Evolutionary conservation across 495 filamentous ascomycete genomes (phyloP).

Genomic region (Neurospora discreta): DNA sequence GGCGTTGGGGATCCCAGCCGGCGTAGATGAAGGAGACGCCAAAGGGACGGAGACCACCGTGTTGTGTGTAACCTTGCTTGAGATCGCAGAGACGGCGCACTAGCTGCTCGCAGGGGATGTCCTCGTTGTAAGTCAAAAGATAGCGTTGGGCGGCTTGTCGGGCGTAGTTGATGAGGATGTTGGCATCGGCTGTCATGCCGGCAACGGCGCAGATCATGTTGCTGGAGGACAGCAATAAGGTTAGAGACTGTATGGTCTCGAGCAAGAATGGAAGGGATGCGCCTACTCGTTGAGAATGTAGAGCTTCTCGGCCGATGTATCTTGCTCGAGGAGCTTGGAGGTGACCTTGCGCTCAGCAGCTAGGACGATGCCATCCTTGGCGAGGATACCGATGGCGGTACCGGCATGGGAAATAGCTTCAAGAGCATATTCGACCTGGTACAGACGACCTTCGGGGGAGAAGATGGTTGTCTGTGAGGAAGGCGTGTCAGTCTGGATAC

Average conservation of each 20-base stretch:
- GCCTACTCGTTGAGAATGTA: slow-evolving; percentile 96
- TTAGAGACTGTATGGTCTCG: neutral
- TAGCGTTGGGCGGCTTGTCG: slow-evolving; percentile 93
- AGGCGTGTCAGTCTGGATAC: slow-evolving; percentile 28
- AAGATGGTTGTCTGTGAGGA: slow-evolving; percentile 87
- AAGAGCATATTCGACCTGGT: slow-evolving; percentile 98
- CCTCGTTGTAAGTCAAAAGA: slow-evolving; percentile 98
- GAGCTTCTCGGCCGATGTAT: slow-evolving; percentile 98
- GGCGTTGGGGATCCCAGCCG: slow-evolving; percentile 84
- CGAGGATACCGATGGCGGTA: slow-evolving; percentile 90
- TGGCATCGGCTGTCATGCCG: slow-evolving; percentile 98
- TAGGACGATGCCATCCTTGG: slow-evolving; percentile 95
- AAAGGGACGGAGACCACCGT: slow-evolving; percentile 93
- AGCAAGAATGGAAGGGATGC: neutral
- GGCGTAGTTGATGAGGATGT: slow-evolving; percentile 99
- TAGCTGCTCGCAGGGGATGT: slow-evolving; percentile 98
- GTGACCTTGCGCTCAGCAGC: slow-evolving; percentile 99
- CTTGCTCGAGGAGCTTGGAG: slow-evolving; percentile 97
- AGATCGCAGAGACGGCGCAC: slow-evolving; percentile 93
- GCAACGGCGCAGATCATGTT: slow-evolving; percentile 99
- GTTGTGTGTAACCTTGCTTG: slow-evolving; percentile 99
- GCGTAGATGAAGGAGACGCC: slow-evolving; percentile 99
- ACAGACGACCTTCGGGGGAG: slow-evolving; percentile 94
- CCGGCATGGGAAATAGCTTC: slow-evolving; percentile 98
- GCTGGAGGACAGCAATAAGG: slow-evolving; percentile 34